These are phyloP conservation scores for Penicillium angulare DNA, from an alignment of 495 filamentous ascomycete species.

Conservation along the genomic window DNA sequence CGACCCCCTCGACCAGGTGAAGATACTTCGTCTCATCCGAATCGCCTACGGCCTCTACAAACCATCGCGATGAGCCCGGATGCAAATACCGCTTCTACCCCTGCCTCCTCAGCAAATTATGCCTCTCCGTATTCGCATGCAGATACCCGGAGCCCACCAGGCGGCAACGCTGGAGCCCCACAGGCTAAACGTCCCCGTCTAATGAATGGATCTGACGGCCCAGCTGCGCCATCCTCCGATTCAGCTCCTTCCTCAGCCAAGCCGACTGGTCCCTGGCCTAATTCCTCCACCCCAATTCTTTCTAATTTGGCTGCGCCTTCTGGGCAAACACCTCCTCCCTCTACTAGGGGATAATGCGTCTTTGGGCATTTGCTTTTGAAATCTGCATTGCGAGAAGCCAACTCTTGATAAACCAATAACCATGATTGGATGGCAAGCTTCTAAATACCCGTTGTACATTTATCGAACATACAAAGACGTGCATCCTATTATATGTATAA, in stretches of 20 bases:
- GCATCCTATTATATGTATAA: no score
- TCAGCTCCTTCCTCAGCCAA: constrained; percentile 7
- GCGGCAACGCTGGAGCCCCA: constrained; percentile 19
- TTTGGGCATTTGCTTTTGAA: not conserved
- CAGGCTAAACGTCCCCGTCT: constrained; percentile 42
- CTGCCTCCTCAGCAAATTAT: constrained; percentile 30
- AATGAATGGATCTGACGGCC: constrained; percentile 41
- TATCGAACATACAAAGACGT: no score
- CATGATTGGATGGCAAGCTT: not conserved
- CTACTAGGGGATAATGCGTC: constrained; percentile 8
- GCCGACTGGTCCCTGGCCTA: constrained; percentile 14
- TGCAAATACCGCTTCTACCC: constrained; percentile 24
- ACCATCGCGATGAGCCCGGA: constrained; percentile 33
- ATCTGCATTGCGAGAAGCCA: not conserved
- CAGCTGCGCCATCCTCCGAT: constrained; percentile 10
- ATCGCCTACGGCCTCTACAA: constrained; percentile 25
- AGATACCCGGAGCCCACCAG: constrained; percentile 27
- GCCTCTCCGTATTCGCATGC: constrained; percentile 35
- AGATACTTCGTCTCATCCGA: constrained; percentile 28
- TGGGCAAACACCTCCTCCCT: constrained; percentile 25
- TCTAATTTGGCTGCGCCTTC: constrained; percentile 26
- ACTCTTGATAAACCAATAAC: not conserved
- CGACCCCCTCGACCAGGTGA: constrained; percentile 27
- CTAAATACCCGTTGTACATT: constrained; percentile 1
- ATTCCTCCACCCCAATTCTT: constrained; percentile 23